Base-by-base conservation (phyloP, 345 rosid genomes). In the Pistacia vera region DNA sequence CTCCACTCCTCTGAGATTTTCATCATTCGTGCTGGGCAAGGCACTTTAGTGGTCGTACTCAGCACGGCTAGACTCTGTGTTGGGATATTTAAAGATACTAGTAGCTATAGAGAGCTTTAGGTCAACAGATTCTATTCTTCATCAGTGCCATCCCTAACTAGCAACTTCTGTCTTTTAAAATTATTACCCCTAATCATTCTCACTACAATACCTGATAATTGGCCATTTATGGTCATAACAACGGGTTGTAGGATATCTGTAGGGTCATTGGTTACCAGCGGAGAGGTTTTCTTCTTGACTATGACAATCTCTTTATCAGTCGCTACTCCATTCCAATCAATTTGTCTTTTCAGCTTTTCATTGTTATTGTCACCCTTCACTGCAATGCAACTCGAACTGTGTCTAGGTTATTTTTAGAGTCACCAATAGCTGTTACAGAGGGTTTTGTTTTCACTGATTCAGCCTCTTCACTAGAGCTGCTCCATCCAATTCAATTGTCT, bases 271-370 rank as follows among this genome's bases (percentile, higher is more conserved):
- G 52, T 30, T 22, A 57, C 57, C 13, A 59, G 57, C 54, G 1
- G 33, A 73, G 78, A 44, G 1, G 38, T 44, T 60, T 72, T 33
- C n/a, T 16, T 20, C n/a, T 68, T 48, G 61, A 56, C 36, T 9
- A 58, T 13, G 12, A 73, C 82, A 78, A 13, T 77, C 41, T 55
- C 81, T 66, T 75, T 78, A 58, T 60, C 54, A 49, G 72, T n/a
- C 56, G 22, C 33, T 63, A 14, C 33, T 66, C 36, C 68, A 33
- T 61, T 46, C 54, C 2, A 7, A 44, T 8, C 46, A 46, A 16
- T 51, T 20, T 25, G 44, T 25, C 66, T 72, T 60, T 20, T 36
- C 17, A 14, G 57, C 14, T 38, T 59, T 25, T 28, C n/a, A 46
- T 28, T 28, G 41, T 38, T 38, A 5, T 57, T 41, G 36, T 72